Percentiles rank a stretch among this genome's conserved stretches.
These are phyloP conservation scores for Suillus alpinus DNA, from an alignment of 768 basidiomycete species.

Conservation along the genomic window DNA sequence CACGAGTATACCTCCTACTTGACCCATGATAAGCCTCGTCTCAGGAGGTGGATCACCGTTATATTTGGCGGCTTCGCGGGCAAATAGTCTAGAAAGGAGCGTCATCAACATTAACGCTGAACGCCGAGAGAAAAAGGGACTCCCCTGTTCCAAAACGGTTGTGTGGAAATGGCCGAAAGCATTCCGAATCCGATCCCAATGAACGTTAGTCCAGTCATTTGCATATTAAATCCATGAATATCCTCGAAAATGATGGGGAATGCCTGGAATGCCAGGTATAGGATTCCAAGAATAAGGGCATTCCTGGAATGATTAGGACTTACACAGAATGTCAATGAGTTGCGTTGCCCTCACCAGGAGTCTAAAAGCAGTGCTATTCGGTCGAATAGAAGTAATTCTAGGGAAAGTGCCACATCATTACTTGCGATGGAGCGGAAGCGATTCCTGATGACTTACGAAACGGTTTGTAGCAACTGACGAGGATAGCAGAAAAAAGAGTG, in stretches of 20 bases:
- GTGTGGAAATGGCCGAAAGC: conserved; percentile 34
- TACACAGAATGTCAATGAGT: background rate
- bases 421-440: background rate
- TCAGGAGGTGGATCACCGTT: conserved; percentile 61
- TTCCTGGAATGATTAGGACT: conserved; percentile 26
- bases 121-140: background rate
- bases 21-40: conserved; percentile 60
- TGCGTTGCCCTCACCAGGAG: conserved; percentile 48
- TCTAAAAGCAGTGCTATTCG: conserved; percentile 76
- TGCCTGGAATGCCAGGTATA: conserved; percentile 56
- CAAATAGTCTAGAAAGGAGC: conserved; percentile 30
- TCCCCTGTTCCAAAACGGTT: conserved; percentile 46
- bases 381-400: conserved; percentile 63
- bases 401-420: background rate
- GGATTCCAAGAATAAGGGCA: conserved; percentile 39
- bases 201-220: conserved; percentile 48
- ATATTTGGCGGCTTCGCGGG: conserved; percentile 35
- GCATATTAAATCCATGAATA: conserved; percentile 51
- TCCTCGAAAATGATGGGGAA: conserved; percentile 49
- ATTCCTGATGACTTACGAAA: conserved; percentile 51
- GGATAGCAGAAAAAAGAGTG: conserved; percentile 45
- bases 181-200: conserved; percentile 51
- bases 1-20: conserved; percentile 64
- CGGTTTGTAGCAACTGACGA: conserved; percentile 63
- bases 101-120: background rate